Evolutionary conservation across 106 monocot genomes (phyloP).

Genomic region (Acanthochlamys bracteata): DNA sequence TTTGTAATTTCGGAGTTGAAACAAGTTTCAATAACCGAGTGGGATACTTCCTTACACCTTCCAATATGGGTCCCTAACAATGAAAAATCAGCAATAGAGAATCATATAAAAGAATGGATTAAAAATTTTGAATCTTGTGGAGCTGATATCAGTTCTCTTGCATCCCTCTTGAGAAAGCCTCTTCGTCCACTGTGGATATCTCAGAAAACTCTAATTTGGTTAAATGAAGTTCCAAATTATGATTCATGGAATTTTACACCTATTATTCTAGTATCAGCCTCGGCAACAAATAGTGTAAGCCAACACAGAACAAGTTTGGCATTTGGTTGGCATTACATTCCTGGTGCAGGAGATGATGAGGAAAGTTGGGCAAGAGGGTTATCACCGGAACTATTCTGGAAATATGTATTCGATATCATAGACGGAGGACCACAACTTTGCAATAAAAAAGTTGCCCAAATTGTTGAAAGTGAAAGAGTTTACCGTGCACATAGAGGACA

Average conservation of each 20-base stretch:
- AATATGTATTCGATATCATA: constrained; percentile 60
- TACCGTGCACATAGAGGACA: constrained; percentile 60
- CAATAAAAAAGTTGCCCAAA: constrained; percentile 62
- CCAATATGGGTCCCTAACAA: constrained; percentile 69
- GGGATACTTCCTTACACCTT: constrained; percentile 85
- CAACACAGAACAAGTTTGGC: constrained; percentile 48
- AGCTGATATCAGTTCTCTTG: constrained; percentile 69
- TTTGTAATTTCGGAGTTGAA: no score
- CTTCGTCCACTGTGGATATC: constrained; percentile 93
- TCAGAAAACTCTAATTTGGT: constrained; percentile 75
- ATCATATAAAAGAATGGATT: constrained; percentile 58
- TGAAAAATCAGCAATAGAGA: constrained; percentile 64
- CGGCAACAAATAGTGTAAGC: constrained; percentile 39
- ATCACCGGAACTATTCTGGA: constrained; percentile 75
- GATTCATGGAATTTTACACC: constrained; percentile 88
- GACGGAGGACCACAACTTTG: constrained; percentile 67
- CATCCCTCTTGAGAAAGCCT: constrained; percentile 49
- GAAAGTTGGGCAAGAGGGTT: constrained; percentile 94
- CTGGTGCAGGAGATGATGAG: constrained; percentile 97
- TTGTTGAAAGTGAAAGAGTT: constrained; percentile 82
- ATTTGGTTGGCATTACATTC: constrained; percentile 92
- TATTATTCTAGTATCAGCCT: constrained; percentile 76
- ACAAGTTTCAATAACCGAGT: constrained; percentile 8
- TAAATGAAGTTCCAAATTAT: constrained; percentile 80
- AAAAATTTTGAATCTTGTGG: constrained; percentile 55